A percentile compares a stretch with the other conserved stretches of the same genome.
Conservation (phyloP, 23 red algal genomes). For the Gracilaria vermiculophylla region DNA sequence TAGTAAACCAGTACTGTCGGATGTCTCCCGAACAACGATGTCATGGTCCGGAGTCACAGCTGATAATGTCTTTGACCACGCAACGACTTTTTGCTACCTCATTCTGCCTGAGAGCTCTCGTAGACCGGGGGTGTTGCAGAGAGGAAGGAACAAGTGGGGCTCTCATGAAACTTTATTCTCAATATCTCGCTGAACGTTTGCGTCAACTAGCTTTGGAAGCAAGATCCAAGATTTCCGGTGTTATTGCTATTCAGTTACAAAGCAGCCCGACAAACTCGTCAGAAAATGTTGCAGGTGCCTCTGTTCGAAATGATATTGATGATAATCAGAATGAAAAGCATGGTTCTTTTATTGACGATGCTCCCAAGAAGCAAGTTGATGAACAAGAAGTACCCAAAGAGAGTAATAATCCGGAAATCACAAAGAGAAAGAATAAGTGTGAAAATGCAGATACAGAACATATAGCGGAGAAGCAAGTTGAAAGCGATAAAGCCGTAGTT, state of each 20-base stretch:
- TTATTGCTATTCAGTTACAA: no score
- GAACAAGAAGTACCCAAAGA: no score
- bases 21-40: background rate
- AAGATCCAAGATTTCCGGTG: background rate
- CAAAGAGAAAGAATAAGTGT: no score
- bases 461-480: no score
- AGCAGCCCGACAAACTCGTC: background rate
- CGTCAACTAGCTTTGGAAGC: slow-evolving; percentile 24
- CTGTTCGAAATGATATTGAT: background rate
- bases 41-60: background rate
- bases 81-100: slow-evolving; percentile 10
- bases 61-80: background rate
- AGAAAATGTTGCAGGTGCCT: background rate
- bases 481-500: no score
- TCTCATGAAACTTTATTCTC: slow-evolving; percentile 64
- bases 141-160: slow-evolving; percentile 73
- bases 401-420: no score
- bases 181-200: slow-evolving; percentile 21
- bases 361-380: background rate
- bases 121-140: slow-evolving; percentile 51
- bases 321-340: background rate
- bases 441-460: no score
- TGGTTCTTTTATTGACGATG: background rate
- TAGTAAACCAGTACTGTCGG: slow-evolving; percentile 20
- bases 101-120: slow-evolving; percentile 42